Conservation (phyloP, 2,329 filamentous ascomycete species). For the Chrysoporthe puriensis region DNA sequence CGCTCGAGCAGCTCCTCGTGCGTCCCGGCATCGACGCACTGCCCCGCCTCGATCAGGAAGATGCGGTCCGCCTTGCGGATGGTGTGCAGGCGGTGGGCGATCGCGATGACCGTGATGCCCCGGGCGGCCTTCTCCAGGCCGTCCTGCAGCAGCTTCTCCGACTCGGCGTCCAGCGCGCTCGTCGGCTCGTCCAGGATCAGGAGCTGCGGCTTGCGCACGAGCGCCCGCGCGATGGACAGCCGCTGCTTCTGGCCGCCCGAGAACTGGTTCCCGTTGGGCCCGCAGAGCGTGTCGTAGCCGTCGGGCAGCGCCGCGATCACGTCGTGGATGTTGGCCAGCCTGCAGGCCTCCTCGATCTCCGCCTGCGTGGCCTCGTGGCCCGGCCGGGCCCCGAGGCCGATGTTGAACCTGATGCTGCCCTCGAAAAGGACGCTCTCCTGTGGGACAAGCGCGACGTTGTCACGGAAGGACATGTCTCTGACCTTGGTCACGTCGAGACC, state of each 20-base stretch:
- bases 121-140: conserved; percentile 55
- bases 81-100: conserved; percentile 50
- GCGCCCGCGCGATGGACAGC: conserved; percentile 69
- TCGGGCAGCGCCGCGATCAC: conserved; percentile 57
- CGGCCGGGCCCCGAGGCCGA: conserved; percentile 46
- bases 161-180: conserved; percentile 66
- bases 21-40: conserved; percentile 42
- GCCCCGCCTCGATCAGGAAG: conserved; percentile 46
- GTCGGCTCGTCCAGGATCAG: conserved; percentile 74
- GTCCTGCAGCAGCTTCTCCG: conserved; percentile 60
- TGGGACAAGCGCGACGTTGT: conserved; percentile 43
- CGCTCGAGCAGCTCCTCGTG: conserved; percentile 36
- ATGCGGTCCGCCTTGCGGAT: conserved; percentile 49
- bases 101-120: conserved; percentile 46
- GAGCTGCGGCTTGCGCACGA: conserved; percentile 65
- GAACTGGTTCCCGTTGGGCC: conserved; percentile 66
- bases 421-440: conserved; percentile 48
- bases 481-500: conserved; percentile 42
- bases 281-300: conserved; percentile 59
- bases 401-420: conserved; percentile 46
- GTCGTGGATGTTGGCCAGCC: conserved; percentile 62
- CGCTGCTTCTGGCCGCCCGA: conserved; percentile 74
- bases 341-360: conserved; percentile 60
- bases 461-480: conserved; percentile 37
- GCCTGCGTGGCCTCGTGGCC: conserved; percentile 49